Base-by-base conservation (phyloP, 2,329 filamentous ascomycete genomes). In the Herpotrichia juniperi region DNA sequence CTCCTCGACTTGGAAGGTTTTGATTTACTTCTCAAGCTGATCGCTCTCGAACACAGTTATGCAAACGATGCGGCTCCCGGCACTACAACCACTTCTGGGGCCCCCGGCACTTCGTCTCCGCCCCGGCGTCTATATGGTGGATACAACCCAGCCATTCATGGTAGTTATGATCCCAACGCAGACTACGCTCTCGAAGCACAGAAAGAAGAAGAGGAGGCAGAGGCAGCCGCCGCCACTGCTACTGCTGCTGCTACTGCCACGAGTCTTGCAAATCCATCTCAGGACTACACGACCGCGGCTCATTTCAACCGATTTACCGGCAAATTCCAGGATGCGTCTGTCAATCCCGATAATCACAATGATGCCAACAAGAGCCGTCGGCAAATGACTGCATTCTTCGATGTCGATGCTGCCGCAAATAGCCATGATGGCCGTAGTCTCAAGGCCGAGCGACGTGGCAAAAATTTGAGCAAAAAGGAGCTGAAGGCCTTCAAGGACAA, bases 141-240 rank as follows among this genome's bases (percentile, higher is more conserved):
- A 55, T 99, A 99, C 78, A 96, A 97, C 70, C 94, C 94, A 1
- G 90, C 91, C 21, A 93, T 99, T 40, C 94, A 99, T 72, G 94
- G 94, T 63, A 89, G 93, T 77, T 99, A 97, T 78, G 94, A 99
- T 67, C 92, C 93, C 3, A 94, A 88, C 54, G 93, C 94, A n/a
- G 90, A 92, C 78, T 99, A 99, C 72, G 93, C 94, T 10, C 80
- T 54, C 43, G 63, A 66, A 51, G 67, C 69, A 2, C 48, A 83
- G 58, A 71, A 78, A 19, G 74, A 72, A 37, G 66, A 73, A 39
- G 72, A 78, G 45, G 63, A 68, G 25, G 57, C 19, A 4, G 9
- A 58, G 19, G 66, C 67, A 46, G 57, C 66, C 50, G 57, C 66
- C 44, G 32, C 66, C 46, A 45, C 69, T 19, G 58, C 61, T 28